A percentile compares a stretch with the other conserved stretches of the same genome.
Conservation (phyloP, 2,329 filamentous ascomycete species). For the Colletotrichum sidae region DNA sequence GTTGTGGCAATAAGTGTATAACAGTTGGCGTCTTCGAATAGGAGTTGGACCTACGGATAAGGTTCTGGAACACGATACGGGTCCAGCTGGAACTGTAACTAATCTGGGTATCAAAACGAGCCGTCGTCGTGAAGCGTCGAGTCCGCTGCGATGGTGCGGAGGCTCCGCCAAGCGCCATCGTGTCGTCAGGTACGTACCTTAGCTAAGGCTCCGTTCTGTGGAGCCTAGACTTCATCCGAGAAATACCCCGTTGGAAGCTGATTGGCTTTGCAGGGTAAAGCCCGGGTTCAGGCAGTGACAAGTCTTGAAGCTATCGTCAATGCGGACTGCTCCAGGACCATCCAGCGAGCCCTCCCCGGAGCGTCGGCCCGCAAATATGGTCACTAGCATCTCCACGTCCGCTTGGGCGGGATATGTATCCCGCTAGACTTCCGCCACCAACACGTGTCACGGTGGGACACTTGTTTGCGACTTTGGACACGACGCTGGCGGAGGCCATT, state of each 20-base stretch:
- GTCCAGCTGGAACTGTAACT: no score
- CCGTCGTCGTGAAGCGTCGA: background rate
- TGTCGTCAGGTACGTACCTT: background rate
- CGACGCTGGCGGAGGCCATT: background rate
- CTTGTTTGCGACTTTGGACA: no score
- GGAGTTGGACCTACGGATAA: no score
- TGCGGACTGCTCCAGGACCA: no score
- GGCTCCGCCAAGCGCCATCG: background rate
- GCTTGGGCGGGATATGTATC: conserved; percentile 7
- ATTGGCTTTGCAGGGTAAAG: background rate
- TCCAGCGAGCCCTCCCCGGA: no score
- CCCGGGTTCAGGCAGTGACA: background rate
- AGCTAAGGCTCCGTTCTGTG: no score
- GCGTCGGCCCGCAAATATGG: no score
- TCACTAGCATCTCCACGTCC: background rate
- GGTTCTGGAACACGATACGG: no score
- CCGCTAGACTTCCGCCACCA: background rate
- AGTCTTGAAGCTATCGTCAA: background rate
- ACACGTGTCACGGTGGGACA: background rate
- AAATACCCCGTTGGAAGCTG: background rate
- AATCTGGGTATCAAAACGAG: background rate
- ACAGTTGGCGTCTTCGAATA: no score
- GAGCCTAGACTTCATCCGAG: background rate
- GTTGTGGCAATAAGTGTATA: no score
- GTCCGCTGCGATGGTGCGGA: conserved; percentile 2